These are phyloP conservation scores for Mallotus nudiflorus DNA, from an alignment of 345 rosid species.

Conservation along the genomic window DNA sequence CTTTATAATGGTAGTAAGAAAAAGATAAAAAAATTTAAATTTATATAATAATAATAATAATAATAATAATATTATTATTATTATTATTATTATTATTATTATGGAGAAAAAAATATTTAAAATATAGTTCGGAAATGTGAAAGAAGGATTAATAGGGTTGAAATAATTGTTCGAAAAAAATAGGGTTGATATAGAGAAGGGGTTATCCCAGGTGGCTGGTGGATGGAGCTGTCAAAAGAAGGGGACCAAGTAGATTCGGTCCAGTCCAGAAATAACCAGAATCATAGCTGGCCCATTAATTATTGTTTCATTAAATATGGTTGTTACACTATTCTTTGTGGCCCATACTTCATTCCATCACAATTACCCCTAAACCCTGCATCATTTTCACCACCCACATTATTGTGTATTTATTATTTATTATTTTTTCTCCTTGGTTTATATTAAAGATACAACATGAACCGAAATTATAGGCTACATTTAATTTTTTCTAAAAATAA, in stretches of 20 bases:
- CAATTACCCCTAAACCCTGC: background rate
- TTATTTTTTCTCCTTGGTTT: too few species aligned
- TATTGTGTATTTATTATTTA: background rate
- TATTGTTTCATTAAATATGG: slow-evolving; percentile 7
- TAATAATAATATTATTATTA: too few species aligned
- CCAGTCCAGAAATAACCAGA: background rate
- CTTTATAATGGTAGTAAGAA: too few species aligned
- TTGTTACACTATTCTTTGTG: slow-evolving; percentile 1
- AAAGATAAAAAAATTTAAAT: too few species aligned
- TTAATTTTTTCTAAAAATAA: too few species aligned
- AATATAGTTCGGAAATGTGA: too few species aligned
- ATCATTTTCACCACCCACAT: background rate
- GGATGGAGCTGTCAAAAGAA: slow-evolving; percentile 6
- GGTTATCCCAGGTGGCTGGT: background rate
- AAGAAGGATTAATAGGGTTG: background rate
- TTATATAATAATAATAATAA: too few species aligned
- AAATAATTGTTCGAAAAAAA: too few species aligned
- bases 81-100: too few species aligned
- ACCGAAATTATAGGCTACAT: too few species aligned
- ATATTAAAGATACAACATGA: too few species aligned
- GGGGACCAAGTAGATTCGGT: slow-evolving; percentile 6
- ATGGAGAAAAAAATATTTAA: too few species aligned
- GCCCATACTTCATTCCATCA: background rate
- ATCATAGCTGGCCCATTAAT: slow-evolving; percentile 10
- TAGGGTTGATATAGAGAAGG: background rate